Conservation (phyloP, 139 green algal genomes). For the Raphidocelis subcapitata region DNA sequence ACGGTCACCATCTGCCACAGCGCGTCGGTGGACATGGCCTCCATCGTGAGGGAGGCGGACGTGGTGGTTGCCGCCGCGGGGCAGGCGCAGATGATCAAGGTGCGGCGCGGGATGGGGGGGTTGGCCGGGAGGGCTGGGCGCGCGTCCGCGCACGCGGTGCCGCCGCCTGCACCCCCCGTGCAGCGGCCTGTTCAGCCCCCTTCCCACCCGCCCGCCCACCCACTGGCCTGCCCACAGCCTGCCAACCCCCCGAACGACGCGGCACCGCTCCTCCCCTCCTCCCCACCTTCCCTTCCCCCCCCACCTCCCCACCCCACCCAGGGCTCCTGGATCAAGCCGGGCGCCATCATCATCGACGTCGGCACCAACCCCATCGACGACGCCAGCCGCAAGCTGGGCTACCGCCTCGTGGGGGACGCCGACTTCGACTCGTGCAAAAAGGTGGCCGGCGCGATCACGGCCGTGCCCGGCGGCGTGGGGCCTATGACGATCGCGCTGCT, state of each 20-base stretch:
- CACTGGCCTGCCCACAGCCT: no score
- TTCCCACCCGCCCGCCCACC: no score
- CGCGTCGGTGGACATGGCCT: constrained; percentile 58
- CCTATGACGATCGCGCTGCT: constrained; percentile 99
- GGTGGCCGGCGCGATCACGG: constrained; percentile 83
- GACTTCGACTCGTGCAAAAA: constrained; percentile 62
- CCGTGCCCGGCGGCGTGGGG: constrained; percentile 94
- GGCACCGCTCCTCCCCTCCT: no score
- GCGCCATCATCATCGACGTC: constrained; percentile 91
- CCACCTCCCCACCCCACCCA: not conserved
- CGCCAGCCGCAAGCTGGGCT: constrained; percentile 43
- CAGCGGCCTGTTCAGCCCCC: not conserved
- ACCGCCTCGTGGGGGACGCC: constrained; percentile 87
- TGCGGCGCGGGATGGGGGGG: not conserved
- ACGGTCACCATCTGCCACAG: constrained; percentile 90
- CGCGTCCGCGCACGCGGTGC: not conserved
- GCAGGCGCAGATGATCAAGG: constrained; percentile 22
- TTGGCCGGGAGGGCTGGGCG: not conserved
- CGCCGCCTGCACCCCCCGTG: not conserved
- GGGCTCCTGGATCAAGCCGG: constrained; percentile 91
- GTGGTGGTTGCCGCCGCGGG: constrained; percentile 91
- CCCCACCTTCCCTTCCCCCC: no score
- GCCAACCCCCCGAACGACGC: no score
- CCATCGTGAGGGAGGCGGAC: constrained; percentile 83
- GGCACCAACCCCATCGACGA: constrained; percentile 92